Evolutionary conservation across 192 early-diverging fungal genomes (phyloP).

Genomic region (Jimgerdemannia flammicorona): DNA sequence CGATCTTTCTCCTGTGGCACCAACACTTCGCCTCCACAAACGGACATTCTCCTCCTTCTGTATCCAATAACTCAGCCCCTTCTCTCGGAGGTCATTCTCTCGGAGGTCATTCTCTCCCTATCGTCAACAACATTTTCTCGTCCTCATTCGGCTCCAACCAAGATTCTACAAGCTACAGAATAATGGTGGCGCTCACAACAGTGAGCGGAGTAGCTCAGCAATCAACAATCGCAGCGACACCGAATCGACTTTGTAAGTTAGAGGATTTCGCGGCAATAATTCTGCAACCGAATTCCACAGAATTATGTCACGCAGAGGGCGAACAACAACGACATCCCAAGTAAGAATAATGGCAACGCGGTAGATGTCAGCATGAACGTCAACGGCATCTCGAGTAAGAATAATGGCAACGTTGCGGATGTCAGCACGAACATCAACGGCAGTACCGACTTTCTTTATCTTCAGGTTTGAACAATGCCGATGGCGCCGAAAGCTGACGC

Average conservation of each 20-base stretch:
- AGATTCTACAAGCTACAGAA: neutral
- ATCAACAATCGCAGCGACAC: neutral
- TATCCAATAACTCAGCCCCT: neutral
- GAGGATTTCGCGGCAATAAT: neutral
- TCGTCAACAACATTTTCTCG: neutral
- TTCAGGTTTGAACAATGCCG: neutral
- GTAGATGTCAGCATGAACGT: neutral
- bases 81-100: no score
- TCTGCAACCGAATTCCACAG: neutral
- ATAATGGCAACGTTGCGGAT: neutral
- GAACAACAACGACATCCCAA: neutral
- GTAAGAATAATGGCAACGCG: no score
- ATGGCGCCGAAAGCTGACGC: conserved; percentile 2
- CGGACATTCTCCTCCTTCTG: neutral
- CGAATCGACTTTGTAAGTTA: neutral
- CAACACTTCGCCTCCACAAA: neutral
- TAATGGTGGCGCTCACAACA: neutral
- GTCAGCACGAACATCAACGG: neutral
- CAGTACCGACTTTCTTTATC: neutral
- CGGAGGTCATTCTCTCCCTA: neutral
- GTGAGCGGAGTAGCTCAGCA: neutral
- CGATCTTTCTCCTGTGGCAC: neutral
- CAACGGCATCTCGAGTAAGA: neutral
- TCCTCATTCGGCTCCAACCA: neutral
- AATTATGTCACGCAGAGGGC: neutral